A percentile compares a stretch with the other conserved stretches of the same genome.
Conservation (phyloP, 768 basidiomycete genomes). For the Boletus rufocinnamomeus region DNA sequence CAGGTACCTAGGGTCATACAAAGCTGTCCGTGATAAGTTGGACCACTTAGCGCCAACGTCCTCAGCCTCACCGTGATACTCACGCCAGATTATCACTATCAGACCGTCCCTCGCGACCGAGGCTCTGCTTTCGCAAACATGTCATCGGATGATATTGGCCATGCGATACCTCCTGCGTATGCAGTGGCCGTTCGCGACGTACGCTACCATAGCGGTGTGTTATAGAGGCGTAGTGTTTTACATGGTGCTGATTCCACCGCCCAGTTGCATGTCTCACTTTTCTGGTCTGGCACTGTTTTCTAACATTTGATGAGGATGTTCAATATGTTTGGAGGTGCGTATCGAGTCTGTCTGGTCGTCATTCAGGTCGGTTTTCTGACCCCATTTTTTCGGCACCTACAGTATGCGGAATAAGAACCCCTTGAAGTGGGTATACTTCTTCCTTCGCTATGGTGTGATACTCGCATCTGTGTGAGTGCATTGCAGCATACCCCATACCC, state of each 20-base stretch:
- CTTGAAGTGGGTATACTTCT: slow-evolving; percentile 35
- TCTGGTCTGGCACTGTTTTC: slow-evolving; percentile 15
- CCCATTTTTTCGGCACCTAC: no score
- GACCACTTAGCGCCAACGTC: no score
- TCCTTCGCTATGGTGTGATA: slow-evolving; percentile 29
- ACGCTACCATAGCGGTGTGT: slow-evolving; percentile 15
- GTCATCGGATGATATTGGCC: background rate
- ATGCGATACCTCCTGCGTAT: background rate
- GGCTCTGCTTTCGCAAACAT: background rate
- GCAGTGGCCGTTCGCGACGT: slow-evolving; percentile 9
- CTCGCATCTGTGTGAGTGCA: slow-evolving; percentile 23
- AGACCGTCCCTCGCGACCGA: background rate
- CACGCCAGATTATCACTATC: background rate
- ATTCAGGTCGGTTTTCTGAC: no score
- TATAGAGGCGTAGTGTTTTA: background rate
- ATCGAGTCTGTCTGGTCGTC: no score
- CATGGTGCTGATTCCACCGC: slow-evolving; percentile 1
- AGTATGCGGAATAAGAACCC: slow-evolving; percentile 20
- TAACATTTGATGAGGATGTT: slow-evolving; percentile 23
- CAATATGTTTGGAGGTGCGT: slow-evolving; percentile 28
- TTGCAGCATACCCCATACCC: background rate
- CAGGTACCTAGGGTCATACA: background rate
- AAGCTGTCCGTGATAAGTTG: no score
- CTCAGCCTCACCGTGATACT: background rate
- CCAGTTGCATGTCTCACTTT: slow-evolving; percentile 18